phyloP scores from a whole-genome alignment of 2,329 filamentous ascomycete genomes.

The Penicillium expansum region DNA sequence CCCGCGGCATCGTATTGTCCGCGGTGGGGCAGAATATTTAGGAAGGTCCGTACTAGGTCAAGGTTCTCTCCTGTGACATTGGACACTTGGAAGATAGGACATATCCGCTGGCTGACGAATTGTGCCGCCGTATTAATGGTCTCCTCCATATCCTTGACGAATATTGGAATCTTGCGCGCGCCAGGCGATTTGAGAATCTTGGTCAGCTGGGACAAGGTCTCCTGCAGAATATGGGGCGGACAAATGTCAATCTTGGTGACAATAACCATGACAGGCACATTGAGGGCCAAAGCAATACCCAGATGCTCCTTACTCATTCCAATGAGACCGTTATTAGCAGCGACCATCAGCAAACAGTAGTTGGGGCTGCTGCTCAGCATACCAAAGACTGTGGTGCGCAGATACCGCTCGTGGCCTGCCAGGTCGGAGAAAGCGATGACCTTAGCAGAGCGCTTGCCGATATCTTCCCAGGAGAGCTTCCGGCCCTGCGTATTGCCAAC shows the following conservation, averaged over 20 bases:
- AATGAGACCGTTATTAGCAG: constrained; percentile 93
- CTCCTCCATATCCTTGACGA: constrained; percentile 87
- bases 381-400: constrained; percentile 94
- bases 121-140: constrained; percentile 94
- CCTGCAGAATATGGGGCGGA: constrained; percentile 88
- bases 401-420: constrained; percentile 90
- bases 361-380: constrained; percentile 92
- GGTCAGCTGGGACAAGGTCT: constrained; percentile 87
- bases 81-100: constrained; percentile 95
- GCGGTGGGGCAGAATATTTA: constrained; percentile 93
- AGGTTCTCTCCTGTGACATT: constrained; percentile 94
- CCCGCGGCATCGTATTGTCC: constrained; percentile 86
- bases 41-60: constrained; percentile 83
- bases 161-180: constrained; percentile 91
- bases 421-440: constrained; percentile 96
- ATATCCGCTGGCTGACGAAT: constrained; percentile 92
- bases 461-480: constrained; percentile 94
- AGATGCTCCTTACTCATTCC: constrained; percentile 99
- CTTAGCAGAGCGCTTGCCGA: constrained; percentile 89
- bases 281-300: constrained; percentile 88
- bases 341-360: constrained; percentile 97
- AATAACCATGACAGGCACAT: constrained; percentile 96
- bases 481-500: constrained; percentile 79
- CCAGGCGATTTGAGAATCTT: constrained; percentile 93
- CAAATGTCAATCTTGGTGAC: constrained; percentile 99